Percentiles rank a stretch among this genome's conserved stretches.
phyloP scores from a whole-genome alignment of 108 stramenopile species.

The Discostella pseudostelligera region DNA sequence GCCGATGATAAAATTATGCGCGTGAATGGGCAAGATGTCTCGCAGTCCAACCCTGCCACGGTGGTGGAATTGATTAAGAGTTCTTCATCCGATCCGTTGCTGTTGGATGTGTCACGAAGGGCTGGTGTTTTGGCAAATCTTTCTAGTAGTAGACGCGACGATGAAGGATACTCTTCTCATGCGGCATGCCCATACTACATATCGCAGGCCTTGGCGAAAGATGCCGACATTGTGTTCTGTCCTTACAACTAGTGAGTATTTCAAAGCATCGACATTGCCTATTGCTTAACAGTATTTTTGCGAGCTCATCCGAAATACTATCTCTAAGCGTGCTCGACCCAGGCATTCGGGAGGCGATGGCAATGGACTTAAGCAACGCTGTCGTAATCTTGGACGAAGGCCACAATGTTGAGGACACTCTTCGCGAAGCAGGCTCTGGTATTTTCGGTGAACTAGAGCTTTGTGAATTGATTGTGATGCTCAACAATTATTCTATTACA shows the following conservation, averaged over 20 bases:
- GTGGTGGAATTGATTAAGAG: constrained; percentile 31
- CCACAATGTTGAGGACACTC: constrained; percentile 90
- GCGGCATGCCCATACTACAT: constrained; percentile 89
- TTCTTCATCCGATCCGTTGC: constrained; percentile 43
- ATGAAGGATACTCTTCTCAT: constrained; percentile 52
- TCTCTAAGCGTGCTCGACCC: constrained; percentile 69
- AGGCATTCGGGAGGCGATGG: constrained; percentile 63
- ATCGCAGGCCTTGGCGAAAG: constrained; percentile 54
- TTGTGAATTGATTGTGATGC: constrained; percentile 48
- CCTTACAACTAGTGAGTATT: constrained; percentile 90
- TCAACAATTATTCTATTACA: constrained; percentile 41
- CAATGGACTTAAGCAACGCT: constrained; percentile 58
- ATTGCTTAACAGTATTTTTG: too few relatives aligned
- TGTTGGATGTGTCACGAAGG: constrained; percentile 50
- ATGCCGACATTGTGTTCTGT: constrained; percentile 90
- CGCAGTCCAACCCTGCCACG: constrained; percentile 11
- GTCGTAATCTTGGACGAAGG: constrained; percentile 98
- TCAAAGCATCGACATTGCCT: not conserved
- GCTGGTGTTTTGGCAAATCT: constrained; percentile 15
- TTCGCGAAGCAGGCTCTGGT: constrained; percentile 64
- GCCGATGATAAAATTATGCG: constrained; percentile 52
- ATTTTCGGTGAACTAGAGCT: constrained; percentile 68
- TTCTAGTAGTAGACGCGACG: not conserved
- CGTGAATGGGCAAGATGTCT: constrained; percentile 54
- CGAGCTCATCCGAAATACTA: not conserved